These are phyloP conservation scores for Chaetomiaceae sp. DNA, from an alignment of 2,329 filamentous ascomycete species.

Conservation along the genomic window DNA sequence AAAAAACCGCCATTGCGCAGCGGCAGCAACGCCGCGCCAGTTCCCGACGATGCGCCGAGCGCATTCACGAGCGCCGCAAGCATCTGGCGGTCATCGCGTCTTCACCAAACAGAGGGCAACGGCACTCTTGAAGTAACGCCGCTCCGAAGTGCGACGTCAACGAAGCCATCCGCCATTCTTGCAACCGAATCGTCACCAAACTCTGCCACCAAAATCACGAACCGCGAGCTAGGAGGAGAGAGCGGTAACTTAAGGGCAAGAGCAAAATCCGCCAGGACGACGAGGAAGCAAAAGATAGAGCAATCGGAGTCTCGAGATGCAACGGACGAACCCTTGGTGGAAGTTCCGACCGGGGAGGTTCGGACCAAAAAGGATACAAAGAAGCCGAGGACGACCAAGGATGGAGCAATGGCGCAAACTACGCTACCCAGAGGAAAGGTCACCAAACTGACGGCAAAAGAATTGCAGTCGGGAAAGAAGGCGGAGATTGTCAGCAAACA, in stretches of 20 bases:
- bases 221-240: not conserved
- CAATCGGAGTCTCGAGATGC: not conserved
- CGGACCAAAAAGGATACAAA: slow-evolving; percentile 34
- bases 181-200: not conserved
- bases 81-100: slow-evolving; percentile 34
- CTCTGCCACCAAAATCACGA: not conserved
- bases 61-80: slow-evolving; percentile 42
- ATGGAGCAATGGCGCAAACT: slow-evolving; percentile 27
- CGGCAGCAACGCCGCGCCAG: slow-evolving; percentile 36
- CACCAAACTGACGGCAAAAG: slow-evolving; percentile 29
- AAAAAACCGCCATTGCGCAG: slow-evolving; percentile 34
- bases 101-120: slow-evolving; percentile 17
- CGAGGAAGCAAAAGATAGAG: not conserved
- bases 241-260: too few species aligned
- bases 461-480: slow-evolving; percentile 26
- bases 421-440: slow-evolving; percentile 33
- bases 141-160: not conserved
- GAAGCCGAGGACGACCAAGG: slow-evolving; percentile 31
- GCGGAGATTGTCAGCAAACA: slow-evolving; percentile 35
- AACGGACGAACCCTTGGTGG: not conserved
- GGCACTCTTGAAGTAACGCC: not conserved
- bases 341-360: not conserved
- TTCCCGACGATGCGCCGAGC: slow-evolving; percentile 35
- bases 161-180: not conserved
- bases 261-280: not conserved